Evolutionary conservation across 306 rosid species (phyloP), one percentile per base, ranked within the genome.

Genomic region (Lathyrus oleraceus): DNA sequence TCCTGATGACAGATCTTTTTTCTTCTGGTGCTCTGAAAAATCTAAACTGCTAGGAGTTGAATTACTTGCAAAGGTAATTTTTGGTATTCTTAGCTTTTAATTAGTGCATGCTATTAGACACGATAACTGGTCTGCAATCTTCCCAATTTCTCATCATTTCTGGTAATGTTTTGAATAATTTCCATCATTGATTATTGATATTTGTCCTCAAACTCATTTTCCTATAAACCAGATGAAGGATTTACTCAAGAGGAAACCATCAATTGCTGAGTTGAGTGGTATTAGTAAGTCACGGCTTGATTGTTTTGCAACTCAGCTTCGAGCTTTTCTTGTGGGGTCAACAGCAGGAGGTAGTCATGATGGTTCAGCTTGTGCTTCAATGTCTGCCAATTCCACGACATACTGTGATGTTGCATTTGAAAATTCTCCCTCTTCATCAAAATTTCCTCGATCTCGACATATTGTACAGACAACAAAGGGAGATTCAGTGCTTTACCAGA

Each of bases 21-120:
- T 86, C 81, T 91, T 89, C 78, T 95, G 99, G 99, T 89, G 95
- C 83, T 83, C 95, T 30, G 99, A 95, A 82, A 89, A 85, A 74
- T 95, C 97, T 9, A 87, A 81, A 81, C 96, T 95, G 63, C 78
- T 95, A 88, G 99, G 99, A 48, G 73, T 48, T 53, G 97, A 95
- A 61, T 76, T 95, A 81, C 89, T 91, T 51, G 72, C 70, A 35
- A 95, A 95, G 97, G 99, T 95, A 71, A 27, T 48, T 52, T 49
- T 68, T 23, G 72, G 36, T 57, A 23, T 52, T 45, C 10, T 43
- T 12, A 11, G 68, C 9, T 44, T 51, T 25, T 44, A 25, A 20
- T 40, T 16, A 15, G 25, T 3, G 79, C 39, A 21, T 70, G 65
- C 25, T 44, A 14, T 42, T 51, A n/a, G 14, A 43, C 65, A 23